Percentiles rank a stretch among this genome's conserved stretches.
These are phyloP conservation scores for Xylaria palmicola DNA, from an alignment of 495 filamentous ascomycete species.

Conservation along the genomic window DNA sequence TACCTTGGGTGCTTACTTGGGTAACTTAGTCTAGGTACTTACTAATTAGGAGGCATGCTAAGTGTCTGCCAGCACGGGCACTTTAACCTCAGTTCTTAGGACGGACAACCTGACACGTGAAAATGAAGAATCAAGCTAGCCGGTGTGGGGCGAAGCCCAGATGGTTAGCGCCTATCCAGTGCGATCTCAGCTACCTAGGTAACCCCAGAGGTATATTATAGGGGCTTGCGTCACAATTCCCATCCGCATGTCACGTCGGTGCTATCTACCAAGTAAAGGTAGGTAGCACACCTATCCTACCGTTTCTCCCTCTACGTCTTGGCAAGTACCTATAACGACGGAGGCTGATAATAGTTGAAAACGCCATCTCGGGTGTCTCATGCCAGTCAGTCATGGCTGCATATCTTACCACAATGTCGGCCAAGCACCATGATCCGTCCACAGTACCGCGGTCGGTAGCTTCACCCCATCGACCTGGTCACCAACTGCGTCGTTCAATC, in stretches of 20 bases:
- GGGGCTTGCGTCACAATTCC: not conserved
- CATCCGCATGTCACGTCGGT: too few species aligned
- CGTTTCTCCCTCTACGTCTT: not conserved
- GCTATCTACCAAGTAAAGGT: too few species aligned
- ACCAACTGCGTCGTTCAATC: slow-evolving; percentile 50
- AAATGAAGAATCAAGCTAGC: not conserved
- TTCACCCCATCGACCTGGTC: slow-evolving; percentile 43
- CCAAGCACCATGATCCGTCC: slow-evolving; percentile 11
- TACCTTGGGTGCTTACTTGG: too few species aligned
- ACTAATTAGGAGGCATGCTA: too few species aligned
- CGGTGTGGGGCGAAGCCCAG: not conserved
- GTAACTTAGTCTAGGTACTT: too few species aligned
- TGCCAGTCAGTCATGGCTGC: not conserved
- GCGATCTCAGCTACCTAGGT: not conserved
- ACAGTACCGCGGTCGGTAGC: slow-evolving; percentile 17
- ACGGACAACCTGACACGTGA: not conserved
- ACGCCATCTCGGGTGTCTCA: slow-evolving; percentile 10
- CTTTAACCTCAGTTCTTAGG: too few species aligned
- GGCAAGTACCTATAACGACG: not conserved
- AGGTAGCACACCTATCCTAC: not conserved
- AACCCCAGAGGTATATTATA: not conserved
- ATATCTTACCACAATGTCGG: slow-evolving; percentile 9
- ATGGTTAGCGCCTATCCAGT: not conserved
- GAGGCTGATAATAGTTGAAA: not conserved
- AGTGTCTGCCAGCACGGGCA: too few species aligned